A percentile compares a stretch with the other conserved stretches of the same genome.
Conservation (phyloP, 2,329 filamentous ascomycete species). For the Rhinocladiella similis region DNA sequence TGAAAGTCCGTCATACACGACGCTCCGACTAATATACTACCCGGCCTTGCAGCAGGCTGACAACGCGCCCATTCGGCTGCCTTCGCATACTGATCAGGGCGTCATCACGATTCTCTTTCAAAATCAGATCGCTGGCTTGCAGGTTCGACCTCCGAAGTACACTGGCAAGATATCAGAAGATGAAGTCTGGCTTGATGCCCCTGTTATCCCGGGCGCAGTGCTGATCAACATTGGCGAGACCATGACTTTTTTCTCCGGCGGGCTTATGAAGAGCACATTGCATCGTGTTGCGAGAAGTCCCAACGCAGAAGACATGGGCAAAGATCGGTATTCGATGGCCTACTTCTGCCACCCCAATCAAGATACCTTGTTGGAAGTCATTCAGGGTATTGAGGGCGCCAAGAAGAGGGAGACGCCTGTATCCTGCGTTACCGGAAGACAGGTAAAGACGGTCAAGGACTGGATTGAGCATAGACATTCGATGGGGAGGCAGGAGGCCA, state of each 20-base stretch:
- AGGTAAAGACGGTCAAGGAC: slow-evolving; percentile 20
- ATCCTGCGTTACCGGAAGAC: slow-evolving; percentile 16
- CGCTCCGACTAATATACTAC: slow-evolving; percentile 72
- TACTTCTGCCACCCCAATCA: slow-evolving; percentile 90
- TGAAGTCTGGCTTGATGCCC: slow-evolving; percentile 50
- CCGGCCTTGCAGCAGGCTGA: slow-evolving; percentile 60
- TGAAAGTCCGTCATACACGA: slow-evolving; percentile 59
- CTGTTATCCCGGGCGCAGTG: slow-evolving; percentile 47
- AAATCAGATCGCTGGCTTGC: slow-evolving; percentile 57
- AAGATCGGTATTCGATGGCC: slow-evolving; percentile 76
- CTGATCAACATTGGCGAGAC: slow-evolving; percentile 54
- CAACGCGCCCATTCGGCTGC: slow-evolving; percentile 68
- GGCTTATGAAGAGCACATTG: slow-evolving; percentile 51
- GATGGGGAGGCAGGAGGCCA: slow-evolving; percentile 12
- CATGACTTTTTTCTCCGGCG: slow-evolving; percentile 48
- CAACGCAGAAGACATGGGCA: slow-evolving; percentile 47
- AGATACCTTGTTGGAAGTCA: slow-evolving; percentile 71
- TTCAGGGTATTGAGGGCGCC: slow-evolving; percentile 69
- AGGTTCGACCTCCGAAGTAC: slow-evolving; percentile 59
- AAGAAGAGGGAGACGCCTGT: slow-evolving; percentile 56
- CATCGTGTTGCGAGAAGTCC: slow-evolving; percentile 68
- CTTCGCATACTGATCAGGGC: slow-evolving; percentile 63
- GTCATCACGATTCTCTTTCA: slow-evolving; percentile 58
- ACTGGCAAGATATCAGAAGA: slow-evolving; percentile 37
- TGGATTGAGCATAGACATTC: slow-evolving; percentile 24